Evolutionary conservation across 2,329 filamentous ascomycete genomes (phyloP), one percentile per base, ranked within the genome.

Genomic region (Ampelomyces quisqualis): DNA sequence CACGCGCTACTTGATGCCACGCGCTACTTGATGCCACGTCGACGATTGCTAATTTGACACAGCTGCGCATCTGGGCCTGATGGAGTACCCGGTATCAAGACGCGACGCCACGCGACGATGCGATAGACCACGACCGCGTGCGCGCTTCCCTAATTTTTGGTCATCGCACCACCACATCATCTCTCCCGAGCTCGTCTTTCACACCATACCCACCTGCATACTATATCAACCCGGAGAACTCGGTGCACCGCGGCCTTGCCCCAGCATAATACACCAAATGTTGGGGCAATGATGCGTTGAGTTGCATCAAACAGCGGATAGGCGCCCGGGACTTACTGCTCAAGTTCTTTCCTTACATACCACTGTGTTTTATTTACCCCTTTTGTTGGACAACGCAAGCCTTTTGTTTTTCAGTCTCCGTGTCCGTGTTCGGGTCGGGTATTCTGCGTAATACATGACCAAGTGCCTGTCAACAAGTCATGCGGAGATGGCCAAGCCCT

Each of bases 51-150:
- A 34, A 67, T 57, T 27, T 44, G 20, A 18, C 35, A 35, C 57
- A 77, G 74, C 67, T 77, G 45, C 73, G 74, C 45, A 75, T 77
- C 60, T 77, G 74, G 74, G 74, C 74, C 70, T 77, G 67, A 64
- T 51, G 31, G 44, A 49, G 32, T 45, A 35, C 41, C 40, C 51
- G 41, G 39, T 26, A 27, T 50, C 34, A 53, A 45, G 35, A 53
- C 49, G 49, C 51, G 55, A 58, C 47, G 51, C 51, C 49, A 60
- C 58, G 55, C 58, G 55, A 64, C 53, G 51, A 63, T 55, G 60
- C 54, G 52, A 40, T 53, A 46, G 48, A 62, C 51, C 51, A 57
- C 47, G 56, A 61, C 54, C 53, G 49, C 57, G 56, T 50, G 60
- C 52, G 45, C 52, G 41, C 45, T 48, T 40, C 44, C 32, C 45